Base-by-base conservation (phyloP, 345 rosid species). In the Lepidium sativum region DNA sequence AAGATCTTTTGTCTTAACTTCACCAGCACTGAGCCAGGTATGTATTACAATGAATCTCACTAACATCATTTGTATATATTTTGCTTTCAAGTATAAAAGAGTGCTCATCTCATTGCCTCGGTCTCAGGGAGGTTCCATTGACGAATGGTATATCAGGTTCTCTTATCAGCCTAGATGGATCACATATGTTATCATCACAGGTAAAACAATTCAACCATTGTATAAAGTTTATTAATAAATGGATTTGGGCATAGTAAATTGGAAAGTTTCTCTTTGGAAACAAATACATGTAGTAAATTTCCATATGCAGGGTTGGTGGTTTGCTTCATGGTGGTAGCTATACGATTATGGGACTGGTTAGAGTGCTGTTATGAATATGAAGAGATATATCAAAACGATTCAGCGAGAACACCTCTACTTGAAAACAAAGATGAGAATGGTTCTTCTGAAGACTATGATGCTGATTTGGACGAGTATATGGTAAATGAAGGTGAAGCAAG, bases 131-230 rank as follows among this genome's bases (percentile, higher is more conserved):
- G 62, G 78, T 61, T 42, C 63, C 25, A 18, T 42, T 2, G 77
- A 75, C 42, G 82, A 77, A 56, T 86, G 97, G 97, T 70, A 72
- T 50, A 77, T 89, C 17, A 80, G 62, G 75, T 39, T 87, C 58
- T 76, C 95, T 15, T 90, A 82, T 70, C 82, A 80, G 29, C 89
- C 88, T 18, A 78, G 95, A 76, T 83, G 84, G 89, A 75, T 69
- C 29, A 63, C 87, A 44, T 92, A 90, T 74, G 33, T 82, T 41
- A 44, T 81, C 48, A 79, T 83, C 67, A 75, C 74, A 48, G 87
- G 97, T n/a, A n/a, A n/a, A n/a, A n/a, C n/a, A n/a, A n/a, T n/a
- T n/a, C n/a, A n/a, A n/a, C n/a, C n/a, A n/a, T n/a, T n/a, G n/a
- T n/a, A n/a, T 89, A 89, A 60, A 23, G 20, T 33, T 29, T 13